These are phyloP conservation scores for Brasilioporus rufonigricans DNA, from an alignment of 768 basidiomycete species.

Conservation along the genomic window DNA sequence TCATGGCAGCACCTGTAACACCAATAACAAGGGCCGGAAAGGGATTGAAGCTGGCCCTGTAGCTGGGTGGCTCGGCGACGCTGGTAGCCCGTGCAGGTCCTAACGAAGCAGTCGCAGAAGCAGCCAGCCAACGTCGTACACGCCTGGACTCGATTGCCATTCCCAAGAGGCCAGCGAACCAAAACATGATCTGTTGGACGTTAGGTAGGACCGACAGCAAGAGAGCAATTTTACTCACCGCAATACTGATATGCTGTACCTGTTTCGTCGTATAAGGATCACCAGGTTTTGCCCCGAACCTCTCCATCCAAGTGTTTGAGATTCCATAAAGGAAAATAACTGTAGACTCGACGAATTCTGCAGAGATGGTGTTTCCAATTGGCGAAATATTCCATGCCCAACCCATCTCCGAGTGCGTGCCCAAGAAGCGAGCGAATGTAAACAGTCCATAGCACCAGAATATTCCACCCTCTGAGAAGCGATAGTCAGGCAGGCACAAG, in stretches of 20 bases:
- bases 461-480: constrained; percentile 73
- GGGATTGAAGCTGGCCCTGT: constrained; percentile 80
- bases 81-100: constrained; percentile 22
- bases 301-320: constrained; percentile 97
- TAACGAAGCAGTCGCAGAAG: constrained; percentile 45
- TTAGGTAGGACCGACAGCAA: neutral
- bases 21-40: constrained; percentile 92
- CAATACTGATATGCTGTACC: constrained; percentile 92
- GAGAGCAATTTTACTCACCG: constrained; percentile 47
- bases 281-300: constrained; percentile 78
- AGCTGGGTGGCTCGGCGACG: constrained; percentile 68
- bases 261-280: constrained; percentile 89
- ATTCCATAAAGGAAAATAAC: constrained; percentile 87
- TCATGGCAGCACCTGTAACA: constrained; percentile 93
- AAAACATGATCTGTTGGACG: constrained; percentile 73
- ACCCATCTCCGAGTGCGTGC: constrained; percentile 79
- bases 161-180: constrained; percentile 87
- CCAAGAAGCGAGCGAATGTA: constrained; percentile 93
- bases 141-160: constrained; percentile 84
- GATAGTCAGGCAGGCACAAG: neutral
- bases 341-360: constrained; percentile 74
- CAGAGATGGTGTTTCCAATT: constrained; percentile 48
- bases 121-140: constrained; percentile 71
- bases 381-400: constrained; percentile 94
- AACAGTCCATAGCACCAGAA: constrained; percentile 91